Percentiles rank a stretch among this genome's conserved stretches.
These are phyloP conservation scores for Zasmidium angulare DNA, from an alignment of 2,329 filamentous ascomycete genomes.

Conservation along the genomic window DNA sequence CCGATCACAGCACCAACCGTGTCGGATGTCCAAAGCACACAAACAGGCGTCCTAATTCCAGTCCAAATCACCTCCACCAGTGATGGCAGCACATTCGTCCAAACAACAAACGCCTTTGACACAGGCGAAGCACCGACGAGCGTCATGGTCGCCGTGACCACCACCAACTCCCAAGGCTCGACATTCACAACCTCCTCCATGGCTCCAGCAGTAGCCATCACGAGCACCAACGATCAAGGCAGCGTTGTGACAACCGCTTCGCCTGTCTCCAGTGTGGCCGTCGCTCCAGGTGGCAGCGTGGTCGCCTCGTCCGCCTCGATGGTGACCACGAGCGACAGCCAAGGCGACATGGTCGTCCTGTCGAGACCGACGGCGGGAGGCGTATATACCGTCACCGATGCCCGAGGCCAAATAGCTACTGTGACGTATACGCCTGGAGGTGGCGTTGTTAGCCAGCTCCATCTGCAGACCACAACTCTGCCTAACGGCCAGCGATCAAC, in stretches of 20 bases:
- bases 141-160: conserved; percentile 31
- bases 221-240: conserved; percentile 42
- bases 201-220: conserved; percentile 40
- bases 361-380: conserved; percentile 36
- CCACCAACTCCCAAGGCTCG: conserved; percentile 31
- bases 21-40: conserved; percentile 20
- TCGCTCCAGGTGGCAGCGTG: conserved; percentile 39
- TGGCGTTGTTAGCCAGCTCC: conserved; percentile 41
- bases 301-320: conserved; percentile 40
- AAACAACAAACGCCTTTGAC: conserved; percentile 42
- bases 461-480: conserved; percentile 37
- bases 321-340: conserved; percentile 40
- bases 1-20: conserved; percentile 19
- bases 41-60: conserved; percentile 41
- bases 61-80: conserved; percentile 41
- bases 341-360: conserved; percentile 40
- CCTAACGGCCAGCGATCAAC: conserved; percentile 39
- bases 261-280: conserved; percentile 38
- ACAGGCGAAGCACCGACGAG: conserved; percentile 31
- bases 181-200: conserved; percentile 37
- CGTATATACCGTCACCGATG: conserved; percentile 46
- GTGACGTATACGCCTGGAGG: conserved; percentile 49
- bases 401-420: conserved; percentile 41
- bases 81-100: conserved; percentile 36
- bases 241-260: conserved; percentile 38